Conservation (phyloP, 2,329 filamentous ascomycete genomes). For the Hymenoscyphus fructigenus region DNA sequence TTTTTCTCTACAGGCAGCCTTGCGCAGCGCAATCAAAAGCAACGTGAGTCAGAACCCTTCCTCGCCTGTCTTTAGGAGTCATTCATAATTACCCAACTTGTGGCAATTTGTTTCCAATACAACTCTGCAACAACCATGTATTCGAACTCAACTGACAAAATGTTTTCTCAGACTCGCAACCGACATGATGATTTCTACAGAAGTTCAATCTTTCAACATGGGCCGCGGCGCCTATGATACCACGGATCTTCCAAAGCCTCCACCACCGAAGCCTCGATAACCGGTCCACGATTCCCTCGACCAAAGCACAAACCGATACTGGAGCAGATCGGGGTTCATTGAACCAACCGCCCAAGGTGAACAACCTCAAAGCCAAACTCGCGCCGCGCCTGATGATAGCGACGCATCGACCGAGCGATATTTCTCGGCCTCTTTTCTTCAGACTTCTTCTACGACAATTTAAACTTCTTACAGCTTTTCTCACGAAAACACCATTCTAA, state of each 20-base stretch:
- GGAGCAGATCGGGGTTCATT: background rate
- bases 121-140: background rate
- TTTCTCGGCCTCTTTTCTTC: conserved; percentile 5
- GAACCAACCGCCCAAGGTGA: background rate
- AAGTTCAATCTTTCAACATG: conserved; percentile 43
- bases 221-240: conserved; percentile 54
- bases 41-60: conserved; percentile 7
- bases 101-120: background rate
- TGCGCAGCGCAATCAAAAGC: conserved; percentile 17
- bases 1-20: conserved; percentile 17
- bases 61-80: conserved; percentile 2
- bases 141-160: conserved; percentile 17
- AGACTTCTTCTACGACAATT: conserved; percentile 11
- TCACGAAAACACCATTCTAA: conserved; percentile 23
- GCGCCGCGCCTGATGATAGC: conserved; percentile 4
- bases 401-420: conserved; percentile 13
- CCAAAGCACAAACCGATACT: background rate
- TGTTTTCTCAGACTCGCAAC: conserved; percentile 18
- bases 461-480: conserved; percentile 22
- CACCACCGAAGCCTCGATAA: conserved; percentile 37
- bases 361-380: background rate
- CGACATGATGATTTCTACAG: conserved; percentile 32
- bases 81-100: background rate
- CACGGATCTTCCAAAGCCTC: conserved; percentile 49
- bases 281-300: conserved; percentile 1